Evolutionary conservation across 2,329 filamentous ascomycete genomes (phyloP), one percentile per base, ranked within the genome.

Genomic region (Scedosporium dehoogii): DNA sequence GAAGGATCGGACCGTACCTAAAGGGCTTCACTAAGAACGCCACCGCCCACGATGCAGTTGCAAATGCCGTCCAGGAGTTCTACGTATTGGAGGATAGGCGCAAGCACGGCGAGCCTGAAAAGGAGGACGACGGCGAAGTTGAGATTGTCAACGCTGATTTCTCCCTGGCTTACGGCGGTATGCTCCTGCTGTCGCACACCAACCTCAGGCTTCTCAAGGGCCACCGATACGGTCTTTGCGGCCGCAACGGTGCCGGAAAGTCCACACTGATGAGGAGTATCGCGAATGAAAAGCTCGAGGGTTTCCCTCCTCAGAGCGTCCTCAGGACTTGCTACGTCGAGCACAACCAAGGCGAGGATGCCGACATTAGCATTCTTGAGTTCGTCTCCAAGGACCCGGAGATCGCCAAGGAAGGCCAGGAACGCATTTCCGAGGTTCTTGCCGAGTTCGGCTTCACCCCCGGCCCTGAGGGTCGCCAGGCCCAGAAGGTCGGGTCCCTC

Each of bases 201-300:
- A 97, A 97, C 74, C 81, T 99, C 53, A 88, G 92, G 51, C 85
- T 99, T 7, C 84, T 97, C 70, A 97, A 97, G 81, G 94, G 94
- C 63, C 94, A 97, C 76, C 89, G 94, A 64, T 99, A 99, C 73
- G 94, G 94, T 74, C 89, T 99, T 18, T 97, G 93, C 71, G 94
- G 94, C 70, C 90, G 93, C 69, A 99, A 99, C 74, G 94, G 94
- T 79, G 92, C 92, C 63, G 94, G 94, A 72, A 99, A 99, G 79
- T 97, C 94, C n/a, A 99, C 94, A 1, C 84, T 99, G 63, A 97
- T 99, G 94, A 90, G 91, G 73, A 92, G 90, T 73, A 99, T 99
- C 70, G 90, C 94, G 59, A 89, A 89, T 64, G 93, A 92, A 71
- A 99, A 99, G 81, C 84, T 99, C 3, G 94, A 99, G 76, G 94